A percentile compares a stretch with the other conserved stretches of the same genome.
These are phyloP conservation scores for Alternaria viburni DNA, from an alignment of 2,329 filamentous ascomycete genomes.

Conservation along the genomic window DNA sequence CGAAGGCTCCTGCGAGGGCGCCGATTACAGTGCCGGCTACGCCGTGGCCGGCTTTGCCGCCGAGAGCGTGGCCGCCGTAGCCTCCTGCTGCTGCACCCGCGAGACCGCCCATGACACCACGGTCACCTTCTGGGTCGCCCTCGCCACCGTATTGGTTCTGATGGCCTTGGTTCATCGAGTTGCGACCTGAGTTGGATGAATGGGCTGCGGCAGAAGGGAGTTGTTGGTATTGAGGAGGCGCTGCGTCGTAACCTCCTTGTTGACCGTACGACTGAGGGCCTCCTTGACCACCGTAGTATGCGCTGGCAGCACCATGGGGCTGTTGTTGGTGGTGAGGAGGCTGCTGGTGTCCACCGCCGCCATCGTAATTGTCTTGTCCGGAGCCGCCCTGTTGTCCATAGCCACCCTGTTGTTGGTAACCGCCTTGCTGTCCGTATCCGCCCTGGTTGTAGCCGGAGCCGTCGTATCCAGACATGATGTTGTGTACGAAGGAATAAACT, in stretches of 20 bases:
- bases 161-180: slow-evolving; percentile 30
- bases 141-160: slow-evolving; percentile 30
- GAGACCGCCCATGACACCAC: slow-evolving; percentile 34
- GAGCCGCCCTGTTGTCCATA: slow-evolving; percentile 12
- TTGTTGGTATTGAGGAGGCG: slow-evolving; percentile 23
- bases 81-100: slow-evolving; percentile 36
- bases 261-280: slow-evolving; percentile 16
- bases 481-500: not conserved
- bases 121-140: slow-evolving; percentile 31
- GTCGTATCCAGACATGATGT: slow-evolving; percentile 19
- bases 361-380: slow-evolving; percentile 10
- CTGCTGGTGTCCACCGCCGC: slow-evolving; percentile 16
- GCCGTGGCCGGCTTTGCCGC: slow-evolving; percentile 32
- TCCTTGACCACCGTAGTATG: slow-evolving; percentile 20
- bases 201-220: slow-evolving; percentile 26
- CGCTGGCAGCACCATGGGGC: slow-evolving; percentile 12
- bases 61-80: slow-evolving; percentile 34
- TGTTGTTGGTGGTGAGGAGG: slow-evolving; percentile 6
- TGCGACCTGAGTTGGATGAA: slow-evolving; percentile 29
- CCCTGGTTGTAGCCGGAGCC: slow-evolving; percentile 9
- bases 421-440: not conserved
- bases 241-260: slow-evolving; percentile 10
- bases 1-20: slow-evolving; percentile 32
- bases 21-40: slow-evolving; percentile 31
- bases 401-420: not conserved